Evolutionary conservation across 208 protist species (phyloP).

Genomic region (Trypanosoma brucei): DNA sequence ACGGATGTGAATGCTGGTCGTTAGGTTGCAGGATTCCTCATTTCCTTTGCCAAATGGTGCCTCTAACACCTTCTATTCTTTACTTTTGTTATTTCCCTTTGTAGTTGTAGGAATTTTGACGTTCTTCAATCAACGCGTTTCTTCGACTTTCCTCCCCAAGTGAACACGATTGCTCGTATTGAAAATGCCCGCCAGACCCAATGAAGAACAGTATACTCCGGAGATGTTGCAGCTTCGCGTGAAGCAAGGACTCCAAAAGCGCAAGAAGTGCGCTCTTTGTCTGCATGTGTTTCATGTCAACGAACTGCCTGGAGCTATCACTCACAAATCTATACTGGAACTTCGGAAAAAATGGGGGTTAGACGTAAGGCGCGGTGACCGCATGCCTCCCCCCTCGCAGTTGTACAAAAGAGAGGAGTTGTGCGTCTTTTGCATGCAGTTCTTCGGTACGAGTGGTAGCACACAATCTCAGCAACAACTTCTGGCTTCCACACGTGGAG

Average conservation of each 20-base stretch:
- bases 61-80: not conserved
- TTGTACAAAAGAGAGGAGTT: conserved; percentile 90
- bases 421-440: conserved; percentile 93
- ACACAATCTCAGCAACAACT: conserved; percentile 87
- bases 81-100: not conserved
- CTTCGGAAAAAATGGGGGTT: conserved; percentile 88
- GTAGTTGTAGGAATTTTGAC: not conserved
- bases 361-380: conserved; percentile 71
- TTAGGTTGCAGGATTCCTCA: not conserved
- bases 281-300: conserved; percentile 89
- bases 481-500: conserved; percentile 80
- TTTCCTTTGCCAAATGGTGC: not conserved
- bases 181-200: conserved; percentile 12
- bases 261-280: conserved; percentile 88
- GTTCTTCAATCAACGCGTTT: not conserved
- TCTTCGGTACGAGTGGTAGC: conserved; percentile 83
- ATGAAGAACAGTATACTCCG: conserved; percentile 36
- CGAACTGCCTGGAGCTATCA: conserved; percentile 87
- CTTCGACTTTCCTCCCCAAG: not conserved
- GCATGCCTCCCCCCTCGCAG: conserved; percentile 87
- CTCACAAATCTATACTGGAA: conserved; percentile 90
- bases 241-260: conserved; percentile 87
- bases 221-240: conserved; percentile 79
- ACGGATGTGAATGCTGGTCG: too few species aligned
- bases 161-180: not conserved